Evolutionary conservation across 345 rosid genomes (phyloP).

Genomic region (Acer saccharum): DNA sequence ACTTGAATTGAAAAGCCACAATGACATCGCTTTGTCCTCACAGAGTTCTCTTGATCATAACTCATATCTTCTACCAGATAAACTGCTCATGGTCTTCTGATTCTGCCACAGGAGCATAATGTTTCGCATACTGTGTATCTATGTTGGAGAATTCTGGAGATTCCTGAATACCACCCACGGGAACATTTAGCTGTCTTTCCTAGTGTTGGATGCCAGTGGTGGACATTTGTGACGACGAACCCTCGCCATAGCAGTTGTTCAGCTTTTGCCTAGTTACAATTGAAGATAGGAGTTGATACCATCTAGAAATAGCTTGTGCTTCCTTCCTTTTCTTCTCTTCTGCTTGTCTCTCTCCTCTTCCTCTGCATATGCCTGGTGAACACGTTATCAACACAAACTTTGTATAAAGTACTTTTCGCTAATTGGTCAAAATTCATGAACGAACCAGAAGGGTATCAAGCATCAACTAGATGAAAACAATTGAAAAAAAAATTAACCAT

Average conservation of each 20-base stretch:
- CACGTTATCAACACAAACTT: not conserved
- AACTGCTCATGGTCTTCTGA: conserved; percentile 68
- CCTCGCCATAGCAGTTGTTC: conserved; percentile 53
- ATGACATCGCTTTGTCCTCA: conserved; percentile 64
- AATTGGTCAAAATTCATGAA: not conserved
- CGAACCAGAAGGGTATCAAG: not conserved
- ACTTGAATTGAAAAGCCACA: conserved; percentile 87
- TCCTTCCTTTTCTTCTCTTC: conserved; percentile 78
- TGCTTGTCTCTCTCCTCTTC: conserved; percentile 67
- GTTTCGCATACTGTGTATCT: conserved; percentile 4
- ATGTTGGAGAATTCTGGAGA: conserved; percentile 18
- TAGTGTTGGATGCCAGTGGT: not conserved
- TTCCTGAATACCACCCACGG: conserved; percentile 1
- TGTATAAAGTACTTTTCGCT: not conserved
- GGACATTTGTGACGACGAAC: conserved; percentile 18
- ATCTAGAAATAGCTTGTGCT: conserved; percentile 73
- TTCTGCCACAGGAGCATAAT: not conserved
- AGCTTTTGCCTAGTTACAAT: conserved; percentile 75
- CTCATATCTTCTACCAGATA: conserved; percentile 56
- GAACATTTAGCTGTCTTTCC: not conserved
- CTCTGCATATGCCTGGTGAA: conserved; percentile 75
- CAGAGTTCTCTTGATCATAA: conserved; percentile 50
- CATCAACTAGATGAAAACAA: not conserved
- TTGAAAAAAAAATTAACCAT: not conserved
- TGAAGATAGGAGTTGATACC: conserved; percentile 96